Base-by-base conservation (phyloP, 1,284 basidiomycete species). In the Cutaneotrichosporon mucoides region DNA sequence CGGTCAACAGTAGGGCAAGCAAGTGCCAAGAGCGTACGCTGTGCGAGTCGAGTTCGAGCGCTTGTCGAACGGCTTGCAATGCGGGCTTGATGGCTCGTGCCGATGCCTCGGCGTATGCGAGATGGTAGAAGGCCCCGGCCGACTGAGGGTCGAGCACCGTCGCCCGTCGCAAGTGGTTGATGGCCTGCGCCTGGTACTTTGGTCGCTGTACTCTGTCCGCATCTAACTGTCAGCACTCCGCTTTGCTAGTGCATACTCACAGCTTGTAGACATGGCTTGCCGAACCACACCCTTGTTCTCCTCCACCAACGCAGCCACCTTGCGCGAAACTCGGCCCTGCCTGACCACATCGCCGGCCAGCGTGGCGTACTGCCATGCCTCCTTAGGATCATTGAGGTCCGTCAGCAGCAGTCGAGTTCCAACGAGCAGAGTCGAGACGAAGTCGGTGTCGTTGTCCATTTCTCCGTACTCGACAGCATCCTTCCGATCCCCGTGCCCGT, bases 21-120 rank as follows among this genome's bases (percentile, higher is more conserved):
- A 98, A 82, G 76, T 98, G 95, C 95, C 94, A 98, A 57, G 89
- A 86, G 44, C 90, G 84, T 33, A 90, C 82, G 66, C 90, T 87
- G 33, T 79, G 79, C 0, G 88, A 82, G 56, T 89, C 86, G 4
- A 84, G 82, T 75, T 94, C 90, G 8, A 95, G 84, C 0, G 91
- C 89, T 10, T 81, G 76, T 10, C 89, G 85, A 0, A 90, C 89
- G 44, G 85, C 81, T 7, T 83, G 77, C 1, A 89, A 81, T 0
- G 92, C 92, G 5, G 82, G 79, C 36, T 84, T 80, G 16, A 94
- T 79, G 64, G 90, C 84, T 35, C 88, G 84, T n/a, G 82, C 81
- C 55, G 87, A 84, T 9, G 89, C 83, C 55, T 89, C 85, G 0
- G 86, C 87, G 9, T 92, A 80, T 0, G 92, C 87, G 15, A 93